A percentile compares a stretch with the other conserved stretches of the same genome.
Evolutionary conservation across 148 eudicot species (phyloP).

Genomic region (Silene uniflora): DNA sequence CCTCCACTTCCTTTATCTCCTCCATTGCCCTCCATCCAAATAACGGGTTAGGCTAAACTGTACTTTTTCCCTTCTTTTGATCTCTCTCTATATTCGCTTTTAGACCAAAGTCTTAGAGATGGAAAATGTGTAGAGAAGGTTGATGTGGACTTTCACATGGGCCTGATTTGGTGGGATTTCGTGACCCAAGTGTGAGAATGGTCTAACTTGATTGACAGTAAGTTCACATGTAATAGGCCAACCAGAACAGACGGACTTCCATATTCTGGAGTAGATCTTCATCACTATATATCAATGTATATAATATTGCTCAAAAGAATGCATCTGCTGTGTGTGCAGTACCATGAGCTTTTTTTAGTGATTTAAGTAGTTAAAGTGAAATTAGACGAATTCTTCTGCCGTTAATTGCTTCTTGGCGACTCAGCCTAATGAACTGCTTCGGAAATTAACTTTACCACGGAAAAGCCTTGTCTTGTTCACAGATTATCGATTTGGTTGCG

Average conservation of each 20-base stretch:
- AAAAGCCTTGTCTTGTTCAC: no score
- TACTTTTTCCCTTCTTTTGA: no score
- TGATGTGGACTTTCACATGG: neutral
- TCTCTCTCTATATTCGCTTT: neutral
- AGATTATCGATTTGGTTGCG: no score
- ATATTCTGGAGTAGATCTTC: neutral
- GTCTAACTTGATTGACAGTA: neutral
- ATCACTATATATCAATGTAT: neutral
- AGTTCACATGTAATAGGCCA: neutral
- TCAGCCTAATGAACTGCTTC: no score
- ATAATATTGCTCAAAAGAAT: no score
- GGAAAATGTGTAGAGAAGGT: neutral
- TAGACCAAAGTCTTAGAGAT: neutral
- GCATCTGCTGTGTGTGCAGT: no score
- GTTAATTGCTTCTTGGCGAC: no score
- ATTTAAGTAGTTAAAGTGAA: no score
- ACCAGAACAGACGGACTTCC: neutral
- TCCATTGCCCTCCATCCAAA: neutral
- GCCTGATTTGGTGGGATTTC: neutral
- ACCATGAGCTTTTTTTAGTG: no score
- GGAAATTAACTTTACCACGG: no score
- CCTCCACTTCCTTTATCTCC: neutral
- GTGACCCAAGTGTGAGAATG: neutral
- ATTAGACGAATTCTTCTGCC: no score
- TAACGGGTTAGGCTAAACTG: neutral